Base-by-base conservation (phyloP, 2,329 filamentous ascomycete species). In the Cryphonectria parasitica region DNA sequence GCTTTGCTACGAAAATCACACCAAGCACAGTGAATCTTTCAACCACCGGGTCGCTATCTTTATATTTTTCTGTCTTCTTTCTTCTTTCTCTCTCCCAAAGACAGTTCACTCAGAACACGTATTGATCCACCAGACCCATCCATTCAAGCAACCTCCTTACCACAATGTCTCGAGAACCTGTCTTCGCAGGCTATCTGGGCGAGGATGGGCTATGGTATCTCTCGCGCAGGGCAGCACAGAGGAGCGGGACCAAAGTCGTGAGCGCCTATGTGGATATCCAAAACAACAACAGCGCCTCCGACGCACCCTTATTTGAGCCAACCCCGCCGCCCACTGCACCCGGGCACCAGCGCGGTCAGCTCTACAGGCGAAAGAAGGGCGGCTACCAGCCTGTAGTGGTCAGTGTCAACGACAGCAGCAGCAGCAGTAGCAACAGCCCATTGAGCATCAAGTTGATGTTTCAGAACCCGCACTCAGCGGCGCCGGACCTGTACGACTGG, bases 191-290 rank as follows among this genome's bases (percentile, higher is more conserved):
- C 8, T 45, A 45, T 39, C 39, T 45, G 36, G 39, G 39, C n/a
- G 61, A n/a, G 22, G 17, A 64, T n/a, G 36, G n/a, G 22, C 61
- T 45, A 11, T 64, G 61, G 61, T 43, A 45, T n/a, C 31, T 63
- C 11, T 39, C 60, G 34, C 60, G 13, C 22, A 36, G 36, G 34
- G 19, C 17, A n/a, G 60, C 34, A n/a, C 3, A 25, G 22, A 63
- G 31, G 19, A 36, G 15, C 60, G 36, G 60, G 19, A 63, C 60
- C 19, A 39, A 8, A 5, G 22, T 63, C 22, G 36, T 41, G n/a
- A 63, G 36, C 22, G 17, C 60, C 34, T 41, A 41, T n/a, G 22
- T 19, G 3, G 31, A 41, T 3, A 3, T 15, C 34, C 39, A 6
- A 7, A 25, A 22, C 17, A 6, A n/a, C 17, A 41, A 0, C 36